Evolutionary conservation across 805 yeast species (phyloP), one percentile per base, ranked within the genome.

Genomic region (Candida chilensis): DNA sequence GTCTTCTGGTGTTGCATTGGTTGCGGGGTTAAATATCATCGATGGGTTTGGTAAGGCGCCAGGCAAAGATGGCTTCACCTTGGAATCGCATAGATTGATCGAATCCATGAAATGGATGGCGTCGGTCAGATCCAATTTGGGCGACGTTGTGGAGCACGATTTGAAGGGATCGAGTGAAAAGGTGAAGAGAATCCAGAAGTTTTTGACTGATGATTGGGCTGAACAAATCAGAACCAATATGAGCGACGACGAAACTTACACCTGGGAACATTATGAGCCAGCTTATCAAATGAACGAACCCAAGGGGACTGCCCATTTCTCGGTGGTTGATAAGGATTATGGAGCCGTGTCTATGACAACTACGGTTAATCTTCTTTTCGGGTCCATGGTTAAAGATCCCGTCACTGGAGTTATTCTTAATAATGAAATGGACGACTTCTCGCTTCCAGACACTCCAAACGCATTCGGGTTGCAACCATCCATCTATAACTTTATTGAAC

Each of bases 61-160:
- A 12, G 47, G 45, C 5, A 33, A 31, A 1, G 58, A 52, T 26
- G 39, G 38, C 9, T 31, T 32, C 7, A 45, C 40, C 4, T 32
- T 68, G 9, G 64, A 71, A 10, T 60, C 76, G 3, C 96, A 84
- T 44, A 64, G 83, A 32, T 47, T 86, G 5, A 59, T 86, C 8
- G 98, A 90, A 54, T 59, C 82, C 3, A 85, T 90, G 94, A 90
- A 90, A 53, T 90, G 96, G 95, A 70, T 86, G 71, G 84, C 88
- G 0, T 69, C 90, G 9, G 90, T 80, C 0, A 66, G 96, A 38
- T 74, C 88, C n/a, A 71, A 85, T 41, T 64, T 90, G 16, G 97
- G 97, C 0, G 96, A 86, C 44, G 42, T 59, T 12, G 36, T 20
- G 16, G 48, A 39, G 31, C 76, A 54, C 24, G 32, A 34, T 5